Conservation (phyloP, 2,329 filamentous ascomycete genomes). For the Escovopsis weberi region DNA sequence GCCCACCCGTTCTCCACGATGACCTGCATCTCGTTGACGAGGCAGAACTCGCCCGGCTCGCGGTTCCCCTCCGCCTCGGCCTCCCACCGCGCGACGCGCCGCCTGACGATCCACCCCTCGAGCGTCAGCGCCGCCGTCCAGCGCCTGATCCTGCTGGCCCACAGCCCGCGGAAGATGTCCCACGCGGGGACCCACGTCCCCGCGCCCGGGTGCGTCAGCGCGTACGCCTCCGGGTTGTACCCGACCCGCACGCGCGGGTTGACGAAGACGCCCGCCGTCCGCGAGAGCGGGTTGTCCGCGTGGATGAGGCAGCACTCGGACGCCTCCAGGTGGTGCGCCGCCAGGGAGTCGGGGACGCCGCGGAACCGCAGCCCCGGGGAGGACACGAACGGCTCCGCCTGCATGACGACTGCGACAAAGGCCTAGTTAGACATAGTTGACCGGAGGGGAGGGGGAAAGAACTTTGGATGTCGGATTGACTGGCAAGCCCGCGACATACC, state of each 20-base stretch:
- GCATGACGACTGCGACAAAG: conserved; percentile 27
- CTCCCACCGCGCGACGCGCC: conserved; percentile 25
- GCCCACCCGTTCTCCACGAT: conserved; percentile 42
- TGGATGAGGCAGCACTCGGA: conserved; percentile 70
- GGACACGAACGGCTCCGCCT: conserved; percentile 39
- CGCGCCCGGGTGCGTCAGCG: conserved; percentile 25
- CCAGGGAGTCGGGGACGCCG: conserved; percentile 47
- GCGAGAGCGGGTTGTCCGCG: conserved; percentile 48
- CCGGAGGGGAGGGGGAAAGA: no score
- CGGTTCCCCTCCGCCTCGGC: conserved; percentile 18
- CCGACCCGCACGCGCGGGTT: conserved; percentile 57
- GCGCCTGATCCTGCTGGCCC: conserved; percentile 40
- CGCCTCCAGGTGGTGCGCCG: conserved; percentile 50
- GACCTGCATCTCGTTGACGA: conserved; percentile 49
- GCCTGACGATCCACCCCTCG: conserved; percentile 20
- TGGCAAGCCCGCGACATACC: conserved; percentile 6
- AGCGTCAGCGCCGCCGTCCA: conserved; percentile 19
- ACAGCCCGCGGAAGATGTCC: conserved; percentile 38
- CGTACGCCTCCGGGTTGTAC: conserved; percentile 42
- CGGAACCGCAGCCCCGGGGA: conserved; percentile 40
- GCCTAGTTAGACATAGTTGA: not conserved
- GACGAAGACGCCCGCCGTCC: conserved; percentile 42
- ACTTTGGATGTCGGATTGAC: no score
- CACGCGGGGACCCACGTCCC: conserved; percentile 31
- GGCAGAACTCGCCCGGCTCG: conserved; percentile 35